Conservation (phyloP, 225 moss, liverwort and hornwort species). For the Polytrichum formosum region DNA sequence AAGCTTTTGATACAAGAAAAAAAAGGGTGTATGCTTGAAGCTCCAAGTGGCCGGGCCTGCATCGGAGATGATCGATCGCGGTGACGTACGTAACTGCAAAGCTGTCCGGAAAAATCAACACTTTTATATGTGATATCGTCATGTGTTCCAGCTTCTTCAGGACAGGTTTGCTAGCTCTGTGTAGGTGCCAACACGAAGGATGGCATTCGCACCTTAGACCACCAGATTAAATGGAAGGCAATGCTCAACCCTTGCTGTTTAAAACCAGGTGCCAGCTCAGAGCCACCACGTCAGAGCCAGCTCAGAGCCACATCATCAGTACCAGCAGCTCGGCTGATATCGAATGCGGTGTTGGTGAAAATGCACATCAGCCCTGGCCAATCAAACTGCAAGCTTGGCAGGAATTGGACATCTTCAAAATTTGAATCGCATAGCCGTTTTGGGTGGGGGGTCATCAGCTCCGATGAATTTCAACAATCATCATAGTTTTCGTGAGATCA, state of each 20-base stretch:
- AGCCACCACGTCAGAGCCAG: background rate
- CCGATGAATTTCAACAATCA: background rate
- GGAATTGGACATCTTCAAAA: conserved; percentile 6
- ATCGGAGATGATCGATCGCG: background rate
- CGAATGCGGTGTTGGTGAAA: background rate
- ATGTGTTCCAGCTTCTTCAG: too few relatives aligned
- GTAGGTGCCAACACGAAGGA: background rate
- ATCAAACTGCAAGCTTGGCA: background rate
- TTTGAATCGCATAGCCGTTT: background rate
- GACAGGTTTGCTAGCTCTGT: background rate
- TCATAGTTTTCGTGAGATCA: conserved; percentile 58
- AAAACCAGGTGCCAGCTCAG: background rate
- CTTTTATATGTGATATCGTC: too few relatives aligned
- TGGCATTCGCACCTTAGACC: background rate
- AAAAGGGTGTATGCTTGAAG: background rate
- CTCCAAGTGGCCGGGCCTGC: background rate
- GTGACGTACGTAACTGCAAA: background rate
- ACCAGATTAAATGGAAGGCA: too few relatives aligned
- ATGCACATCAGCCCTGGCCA: background rate
- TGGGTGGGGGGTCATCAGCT: background rate
- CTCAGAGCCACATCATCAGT: background rate
- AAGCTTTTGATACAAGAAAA: conserved; percentile 3
- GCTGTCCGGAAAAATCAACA: too few relatives aligned
- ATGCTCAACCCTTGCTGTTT: background rate
- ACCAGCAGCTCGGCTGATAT: background rate